These are phyloP conservation scores for Isatis lusitanica DNA, from an alignment of 441 rosid species.

Conservation along the genomic window DNA sequence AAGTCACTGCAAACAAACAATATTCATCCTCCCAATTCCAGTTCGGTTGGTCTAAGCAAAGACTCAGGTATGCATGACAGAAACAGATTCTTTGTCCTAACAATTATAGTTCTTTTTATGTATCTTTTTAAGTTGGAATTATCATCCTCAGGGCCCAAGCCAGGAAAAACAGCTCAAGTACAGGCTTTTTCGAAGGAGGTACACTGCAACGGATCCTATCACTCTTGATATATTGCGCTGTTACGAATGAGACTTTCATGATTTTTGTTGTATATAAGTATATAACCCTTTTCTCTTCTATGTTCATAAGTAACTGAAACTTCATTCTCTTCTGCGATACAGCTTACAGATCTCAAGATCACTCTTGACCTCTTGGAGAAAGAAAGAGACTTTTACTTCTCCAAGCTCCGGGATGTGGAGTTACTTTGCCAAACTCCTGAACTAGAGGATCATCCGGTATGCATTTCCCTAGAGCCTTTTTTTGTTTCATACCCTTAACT, in stretches of 20 bases:
- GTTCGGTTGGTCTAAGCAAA: constrained; percentile 28
- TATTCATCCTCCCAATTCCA: constrained; percentile 41
- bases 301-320: not conserved
- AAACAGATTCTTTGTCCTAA: constrained; percentile 4
- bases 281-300: not conserved
- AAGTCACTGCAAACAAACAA: constrained; percentile 83
- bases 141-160: constrained; percentile 56
- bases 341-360: constrained; percentile 79
- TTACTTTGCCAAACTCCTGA: constrained; percentile 83
- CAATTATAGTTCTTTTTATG: not conserved
- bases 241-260: not conserved
- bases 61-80: constrained; percentile 7
- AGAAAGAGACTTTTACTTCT: constrained; percentile 94
- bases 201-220: constrained; percentile 4
- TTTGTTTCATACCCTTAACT: not conserved
- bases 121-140: constrained; percentile 15
- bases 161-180: constrained; percentile 51
- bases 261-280: not conserved
- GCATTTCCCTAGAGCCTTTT: not conserved
- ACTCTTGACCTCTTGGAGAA: constrained; percentile 75
- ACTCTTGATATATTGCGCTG: not conserved
- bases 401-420: constrained; percentile 83
- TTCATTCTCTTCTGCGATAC: not conserved
- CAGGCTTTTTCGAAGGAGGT: constrained; percentile 83
- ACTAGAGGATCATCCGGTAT: constrained; percentile 64